These are phyloP conservation scores for Castanea mollissima DNA, from an alignment of 306 rosid genomes.

Conservation along the genomic window DNA sequence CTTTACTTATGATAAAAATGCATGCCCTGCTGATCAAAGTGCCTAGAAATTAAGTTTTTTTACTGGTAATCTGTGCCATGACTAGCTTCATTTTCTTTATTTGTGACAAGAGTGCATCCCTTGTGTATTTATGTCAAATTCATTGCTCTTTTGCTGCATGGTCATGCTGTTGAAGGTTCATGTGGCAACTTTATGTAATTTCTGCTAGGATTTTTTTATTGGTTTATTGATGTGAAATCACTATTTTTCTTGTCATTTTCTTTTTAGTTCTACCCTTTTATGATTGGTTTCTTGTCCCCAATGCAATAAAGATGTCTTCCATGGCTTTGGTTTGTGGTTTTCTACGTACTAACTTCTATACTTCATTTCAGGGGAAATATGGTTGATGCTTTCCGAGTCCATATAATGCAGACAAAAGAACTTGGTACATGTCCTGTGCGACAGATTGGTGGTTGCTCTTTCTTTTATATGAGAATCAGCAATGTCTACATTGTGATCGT, in stretches of 20 bases:
- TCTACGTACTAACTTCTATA: conserved; percentile 8
- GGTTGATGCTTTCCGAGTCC: conserved; percentile 96
- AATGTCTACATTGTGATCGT: conserved; percentile 94
- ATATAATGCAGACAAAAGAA: conserved; percentile 96
- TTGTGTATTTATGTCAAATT: background rate
- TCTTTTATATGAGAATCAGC: conserved; percentile 97
- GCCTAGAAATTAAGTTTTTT: background rate
- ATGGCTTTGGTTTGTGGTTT: background rate
- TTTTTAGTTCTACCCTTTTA: background rate
- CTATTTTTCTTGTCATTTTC: background rate
- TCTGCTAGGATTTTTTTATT: background rate
- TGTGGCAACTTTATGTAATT: background rate
- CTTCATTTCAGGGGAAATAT: conserved; percentile 76
- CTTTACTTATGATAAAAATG: too few species aligned
- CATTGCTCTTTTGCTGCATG: background rate
- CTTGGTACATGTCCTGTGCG: conserved; percentile 99
- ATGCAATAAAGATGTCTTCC: background rate
- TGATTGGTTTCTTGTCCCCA: background rate
- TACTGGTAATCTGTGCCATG: background rate
- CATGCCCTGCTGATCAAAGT: too few species aligned
- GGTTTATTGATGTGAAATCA: background rate
- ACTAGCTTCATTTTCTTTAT: background rate
- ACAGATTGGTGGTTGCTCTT: conserved; percentile 96
- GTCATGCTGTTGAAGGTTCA: background rate
- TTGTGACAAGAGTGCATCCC: background rate